These are phyloP conservation scores for Podila verticillata DNA, from an alignment of 192 early-diverging fungal species.

Conservation along the genomic window DNA sequence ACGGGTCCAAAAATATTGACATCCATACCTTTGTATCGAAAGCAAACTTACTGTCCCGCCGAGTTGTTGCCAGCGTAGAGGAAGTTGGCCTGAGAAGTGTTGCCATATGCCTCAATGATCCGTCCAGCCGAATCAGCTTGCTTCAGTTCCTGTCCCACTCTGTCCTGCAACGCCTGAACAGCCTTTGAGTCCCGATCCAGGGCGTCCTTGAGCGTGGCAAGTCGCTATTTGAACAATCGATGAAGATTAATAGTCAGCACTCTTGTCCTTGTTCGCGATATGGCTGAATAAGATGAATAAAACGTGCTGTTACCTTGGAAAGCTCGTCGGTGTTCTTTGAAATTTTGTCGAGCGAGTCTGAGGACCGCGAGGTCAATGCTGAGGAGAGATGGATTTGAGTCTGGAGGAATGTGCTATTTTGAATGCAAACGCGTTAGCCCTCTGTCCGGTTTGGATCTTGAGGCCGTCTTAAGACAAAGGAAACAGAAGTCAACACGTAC, in stretches of 20 bases:
- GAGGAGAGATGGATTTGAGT: slow-evolving; percentile 44
- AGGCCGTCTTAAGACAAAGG: too few species aligned
- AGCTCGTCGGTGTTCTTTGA: slow-evolving; percentile 40
- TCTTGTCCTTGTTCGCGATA: too few species aligned
- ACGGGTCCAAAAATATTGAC: neutral
- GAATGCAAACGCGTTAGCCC: too few species aligned
- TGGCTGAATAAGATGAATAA: too few species aligned
- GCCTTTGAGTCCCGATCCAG: slow-evolving; percentile 41
- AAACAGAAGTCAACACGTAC: neutral
- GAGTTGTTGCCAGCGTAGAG: slow-evolving; percentile 49
- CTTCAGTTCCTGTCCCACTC: slow-evolving; percentile 41
- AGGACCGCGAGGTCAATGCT: slow-evolving; percentile 28
- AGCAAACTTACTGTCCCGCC: slow-evolving; percentile 33
- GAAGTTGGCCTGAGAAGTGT: slow-evolving; percentile 41
- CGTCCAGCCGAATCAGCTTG: slow-evolving; percentile 49
- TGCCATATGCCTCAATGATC: slow-evolving; percentile 46
- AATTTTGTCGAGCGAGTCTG: slow-evolving; percentile 44
- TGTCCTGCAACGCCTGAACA: slow-evolving; percentile 32
- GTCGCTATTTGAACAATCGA: slow-evolving; percentile 11
- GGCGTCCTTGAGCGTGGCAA: slow-evolving; percentile 36
- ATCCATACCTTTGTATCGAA: neutral
- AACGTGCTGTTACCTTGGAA: slow-evolving; percentile 26
- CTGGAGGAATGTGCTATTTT: slow-evolving; percentile 26
- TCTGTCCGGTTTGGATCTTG: too few species aligned
- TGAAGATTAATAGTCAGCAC: neutral